Evolutionary conservation across 192 early-diverging fungal genomes (phyloP).

Genomic region (Coemansia sp.): DNA sequence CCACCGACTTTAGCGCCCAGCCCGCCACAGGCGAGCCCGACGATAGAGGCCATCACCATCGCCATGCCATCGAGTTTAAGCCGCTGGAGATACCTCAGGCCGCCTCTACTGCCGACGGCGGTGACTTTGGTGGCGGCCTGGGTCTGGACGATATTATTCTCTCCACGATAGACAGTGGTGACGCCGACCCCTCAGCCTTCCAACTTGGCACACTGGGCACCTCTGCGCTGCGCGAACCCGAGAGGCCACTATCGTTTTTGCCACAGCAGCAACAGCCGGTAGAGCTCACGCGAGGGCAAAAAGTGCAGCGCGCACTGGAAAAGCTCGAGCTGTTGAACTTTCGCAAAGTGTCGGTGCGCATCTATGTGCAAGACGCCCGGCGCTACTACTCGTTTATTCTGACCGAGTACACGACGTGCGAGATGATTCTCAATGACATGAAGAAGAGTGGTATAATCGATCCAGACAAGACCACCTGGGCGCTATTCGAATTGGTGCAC

Average conservation of each 20-base stretch:
- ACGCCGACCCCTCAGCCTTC: background rate
- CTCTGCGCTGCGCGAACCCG: background rate
- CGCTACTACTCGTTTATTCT: slow-evolving; percentile 80
- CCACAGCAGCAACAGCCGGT: slow-evolving; percentile 17
- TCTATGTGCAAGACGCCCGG: slow-evolving; percentile 82
- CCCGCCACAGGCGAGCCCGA: background rate
- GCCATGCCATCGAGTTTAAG: slow-evolving; percentile 34
- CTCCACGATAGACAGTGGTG: background rate
- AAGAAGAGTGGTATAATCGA: slow-evolving; percentile 63
- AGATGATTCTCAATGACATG: slow-evolving; percentile 73
- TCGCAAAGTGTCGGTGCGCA: slow-evolving; percentile 69
- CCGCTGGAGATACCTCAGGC: slow-evolving; percentile 39
- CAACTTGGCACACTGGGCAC: background rate
- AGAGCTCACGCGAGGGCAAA: slow-evolving; percentile 50
- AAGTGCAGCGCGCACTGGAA: slow-evolving; percentile 52
- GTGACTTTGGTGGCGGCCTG: slow-evolving; percentile 20
- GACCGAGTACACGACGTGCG: slow-evolving; percentile 71
- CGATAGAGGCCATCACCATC: background rate
- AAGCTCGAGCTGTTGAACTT: slow-evolving; percentile 45
- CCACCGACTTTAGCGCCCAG: slow-evolving; percentile 28
- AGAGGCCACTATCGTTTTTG: background rate
- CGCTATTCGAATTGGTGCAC: slow-evolving; percentile 89
- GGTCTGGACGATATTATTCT: slow-evolving; percentile 35
- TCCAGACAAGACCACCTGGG: slow-evolving; percentile 63
- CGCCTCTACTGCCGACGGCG: slow-evolving; percentile 5